Base-by-base conservation (phyloP, 2,329 filamentous ascomycete genomes). In the Xylaria sp. region DNA sequence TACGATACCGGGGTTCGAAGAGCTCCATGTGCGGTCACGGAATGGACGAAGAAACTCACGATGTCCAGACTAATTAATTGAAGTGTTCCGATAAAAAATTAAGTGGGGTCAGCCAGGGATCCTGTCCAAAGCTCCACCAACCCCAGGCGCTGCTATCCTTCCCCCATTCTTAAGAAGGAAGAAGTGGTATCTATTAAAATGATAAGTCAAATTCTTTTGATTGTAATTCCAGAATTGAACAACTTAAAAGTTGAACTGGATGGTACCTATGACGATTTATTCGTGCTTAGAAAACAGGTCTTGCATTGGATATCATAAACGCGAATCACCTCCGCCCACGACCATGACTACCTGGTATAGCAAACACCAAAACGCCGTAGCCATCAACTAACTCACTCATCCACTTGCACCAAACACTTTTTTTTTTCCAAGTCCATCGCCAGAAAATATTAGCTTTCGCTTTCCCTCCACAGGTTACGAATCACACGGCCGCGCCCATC, bases 401-500 rank as follows among this genome's bases (percentile, higher is more conserved):
- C 43, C 28, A 23, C 15, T 34, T 34, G 12, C 20, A 12, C 34
- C 18, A 1, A 43, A n/a, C 12, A 20, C 2, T 30, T 13, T 25
- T 30, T 55, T 15, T 20, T 28, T 7, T 53, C 13, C n/a, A 34
- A 55, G n/a, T 34, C 18, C 30, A 41, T 8, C 23, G 8, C 66
- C 28, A 18, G 43, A 2, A 20, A 41, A 32, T 39, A 6, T 36
- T 56, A 62, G n/a, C 13, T 13, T 41, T 10, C 36, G 12, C 28
- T 41, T 12, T 56, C 63, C 20, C 4, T 13, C 72, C 63, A 74
- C 43, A 71, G 52, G 57, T 72, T 85, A 65, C 83, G 83, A 50
- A 78, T 78, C 1, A 81, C 77, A 2, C 70, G 71, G 1, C 80
- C 81, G 9, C 80, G 39, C 18, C 73, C 76, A 36, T 84, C 80